Evolutionary conservation across 768 basidiomycete genomes (phyloP), one percentile per base, ranked within the genome.

Genomic region (Boletus pseudo-olivaceus): DNA sequence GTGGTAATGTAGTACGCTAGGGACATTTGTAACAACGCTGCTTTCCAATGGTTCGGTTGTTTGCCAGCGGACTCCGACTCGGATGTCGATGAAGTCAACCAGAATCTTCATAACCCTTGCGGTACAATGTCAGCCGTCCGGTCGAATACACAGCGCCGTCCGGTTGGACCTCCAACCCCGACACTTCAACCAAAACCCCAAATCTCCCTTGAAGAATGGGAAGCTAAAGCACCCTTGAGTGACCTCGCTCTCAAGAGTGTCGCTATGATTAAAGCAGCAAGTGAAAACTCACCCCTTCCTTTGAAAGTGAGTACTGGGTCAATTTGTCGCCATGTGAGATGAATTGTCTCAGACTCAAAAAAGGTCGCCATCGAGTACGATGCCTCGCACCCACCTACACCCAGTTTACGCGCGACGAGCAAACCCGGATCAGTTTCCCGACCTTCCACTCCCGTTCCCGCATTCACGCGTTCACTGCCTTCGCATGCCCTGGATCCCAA

Each of bases 141-240:
- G 49, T 44, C 65, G 33, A 47, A 26, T 30, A 7, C 57, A 47
- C 68, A 56, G 4, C 69, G 69, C 23, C 71, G 71, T 51, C 60
- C 59, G n/a, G 61, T 49, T 55, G 55, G 63, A 43, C 53, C 70
- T 46, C 46, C 63, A 26, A 58, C 67, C 41, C 65, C 63, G 34
- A 49, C 62, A 30, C 56, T 68, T 30, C 72, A 68, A n/a, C 57
- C 72, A 9, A 83, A 77, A 62, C 65, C 73, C 1, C 73, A 74
- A 1, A 75, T 91, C 34, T 85, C 76, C 39, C 76, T 96, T 4
- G 94, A 97, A 67, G 92, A 96, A 73, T 98, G 95, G 95, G 94
- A 97, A 62, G 70, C 82, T 0, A 87, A 82, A 60, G 83, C 93
- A 0, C 90, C 91, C 3, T 70, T 98, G 30, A 78, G 76, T 30